A percentile compares a stretch with the other conserved stretches of the same genome.
Conservation (phyloP, 257 asterid species). For the Salvia miltiorrhiza region DNA sequence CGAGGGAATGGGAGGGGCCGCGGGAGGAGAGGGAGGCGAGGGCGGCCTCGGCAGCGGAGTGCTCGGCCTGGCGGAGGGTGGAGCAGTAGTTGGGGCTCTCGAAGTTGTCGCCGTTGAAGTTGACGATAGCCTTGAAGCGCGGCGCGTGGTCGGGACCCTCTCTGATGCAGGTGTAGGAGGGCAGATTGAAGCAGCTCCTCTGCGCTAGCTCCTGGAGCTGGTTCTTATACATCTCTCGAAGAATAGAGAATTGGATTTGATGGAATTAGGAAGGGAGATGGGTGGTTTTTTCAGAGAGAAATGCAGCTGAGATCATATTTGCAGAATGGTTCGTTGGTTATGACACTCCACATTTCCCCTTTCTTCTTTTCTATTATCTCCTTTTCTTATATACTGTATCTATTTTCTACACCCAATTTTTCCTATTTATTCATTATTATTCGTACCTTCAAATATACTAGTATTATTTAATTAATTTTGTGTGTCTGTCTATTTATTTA, state of each 20-base stretch:
- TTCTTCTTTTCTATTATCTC: not conserved
- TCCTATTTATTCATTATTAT: too few species aligned
- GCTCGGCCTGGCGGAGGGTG: slow-evolving; percentile 77
- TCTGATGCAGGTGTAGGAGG: slow-evolving; percentile 58
- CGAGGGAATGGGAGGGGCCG: slow-evolving; percentile 55
- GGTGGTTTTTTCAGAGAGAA: not conserved
- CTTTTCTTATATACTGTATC: not conserved
- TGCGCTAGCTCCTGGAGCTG: slow-evolving; percentile 88
- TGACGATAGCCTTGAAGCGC: slow-evolving; percentile 63
- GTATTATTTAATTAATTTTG: too few species aligned
- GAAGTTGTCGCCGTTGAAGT: slow-evolving; percentile 63
- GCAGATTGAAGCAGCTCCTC: slow-evolving; percentile 79
- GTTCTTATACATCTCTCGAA: slow-evolving; percentile 58
- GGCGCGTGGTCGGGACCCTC: slow-evolving; percentile 95
- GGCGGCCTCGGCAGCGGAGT: slow-evolving; percentile 76
- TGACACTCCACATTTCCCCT: not conserved
- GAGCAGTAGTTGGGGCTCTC: slow-evolving; percentile 60
- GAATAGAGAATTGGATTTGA: not conserved
- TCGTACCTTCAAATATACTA: too few species aligned
- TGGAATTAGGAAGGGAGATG: not conserved
- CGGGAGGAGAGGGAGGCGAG: slow-evolving; percentile 46
- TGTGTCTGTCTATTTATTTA: too few species aligned
- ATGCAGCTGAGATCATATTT: slow-evolving; percentile 4
- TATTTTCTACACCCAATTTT: not conserved
- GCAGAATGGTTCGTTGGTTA: slow-evolving; percentile 6